A percentile compares a stretch with the other conserved stretches of the same genome.
Conservation (phyloP, 306 rosid species). For the Sesbania bispinosa region DNA sequence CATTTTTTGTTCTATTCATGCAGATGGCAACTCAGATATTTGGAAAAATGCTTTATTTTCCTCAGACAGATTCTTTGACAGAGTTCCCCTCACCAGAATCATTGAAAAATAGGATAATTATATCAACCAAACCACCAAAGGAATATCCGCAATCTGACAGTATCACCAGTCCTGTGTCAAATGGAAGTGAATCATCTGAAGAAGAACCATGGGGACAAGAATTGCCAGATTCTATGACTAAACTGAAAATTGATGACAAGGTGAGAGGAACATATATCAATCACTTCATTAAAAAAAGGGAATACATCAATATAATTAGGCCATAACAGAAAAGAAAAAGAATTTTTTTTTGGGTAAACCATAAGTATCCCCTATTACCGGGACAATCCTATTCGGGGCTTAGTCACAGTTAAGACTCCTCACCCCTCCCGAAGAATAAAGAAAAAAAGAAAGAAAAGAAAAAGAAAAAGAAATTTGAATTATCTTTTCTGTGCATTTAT, state of each 20-base stretch:
- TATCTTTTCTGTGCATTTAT: not conserved
- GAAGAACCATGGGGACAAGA: slow-evolving; percentile 35
- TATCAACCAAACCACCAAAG: slow-evolving; percentile 92
- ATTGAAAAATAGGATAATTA: slow-evolving; percentile 50
- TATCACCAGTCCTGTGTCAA: not conserved
- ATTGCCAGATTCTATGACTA: slow-evolving; percentile 24
- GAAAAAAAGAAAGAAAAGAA: too few relatives aligned
- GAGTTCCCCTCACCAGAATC: slow-evolving; percentile 87
- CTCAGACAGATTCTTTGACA: slow-evolving; percentile 38
- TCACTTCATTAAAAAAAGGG: not conserved
- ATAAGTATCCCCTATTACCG: too few relatives aligned
- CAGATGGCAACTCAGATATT: slow-evolving; percentile 61
- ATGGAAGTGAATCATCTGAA: slow-evolving; percentile 53
- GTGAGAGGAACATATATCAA: slow-evolving; percentile 35
- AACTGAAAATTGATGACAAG: slow-evolving; percentile 33
- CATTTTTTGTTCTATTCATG: slow-evolving; percentile 21
- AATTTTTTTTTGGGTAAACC: too few relatives aligned
- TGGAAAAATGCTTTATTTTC: slow-evolving; percentile 67
- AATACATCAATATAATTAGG: not conserved
- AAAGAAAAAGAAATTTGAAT: not conserved
- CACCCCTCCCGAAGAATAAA: too few relatives aligned
- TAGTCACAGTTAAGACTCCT: too few relatives aligned
- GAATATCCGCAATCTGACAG: slow-evolving; percentile 34
- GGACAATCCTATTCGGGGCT: too few relatives aligned
- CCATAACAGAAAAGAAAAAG: too few relatives aligned